Evolutionary conservation across 805 yeast genomes (phyloP), one percentile per base, ranked within the genome.

Genomic region (Candida methanosorbosa): DNA sequence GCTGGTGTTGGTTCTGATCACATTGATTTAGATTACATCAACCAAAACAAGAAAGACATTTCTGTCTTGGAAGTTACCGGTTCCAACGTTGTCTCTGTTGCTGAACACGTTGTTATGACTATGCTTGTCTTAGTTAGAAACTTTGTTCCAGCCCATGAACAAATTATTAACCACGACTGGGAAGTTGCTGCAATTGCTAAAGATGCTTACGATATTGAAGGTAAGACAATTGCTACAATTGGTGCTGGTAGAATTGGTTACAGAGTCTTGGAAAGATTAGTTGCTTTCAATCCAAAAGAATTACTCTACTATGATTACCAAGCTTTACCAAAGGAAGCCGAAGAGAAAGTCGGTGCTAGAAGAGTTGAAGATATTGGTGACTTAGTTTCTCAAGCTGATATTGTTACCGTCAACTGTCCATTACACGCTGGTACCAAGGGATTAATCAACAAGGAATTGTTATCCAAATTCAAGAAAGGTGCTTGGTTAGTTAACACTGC

Each of bases 1-100:
- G 94, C 94, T 9, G 94, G 92, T 47, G 87, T 82, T 39, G 94
- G 94, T 11, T 78, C 86, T 16, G 92, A 82, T 54, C 92, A 82
- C 58, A 67, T 81, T 42, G 90, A 81, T 50, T 66, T 82, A 48
- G 69, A 69, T 45, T 81, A 81, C 46, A 63, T 63, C 47, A 54
- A 61, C 46, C 77, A 84, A 43, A 72, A 76, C 45, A 76, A 72
- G 43, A 63, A 64, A 39, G 70, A 73, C 41, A 72, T 82, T 49
- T 68, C 81, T 14, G 92, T 82, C 15, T 64, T 76, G 33, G 92
- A 82, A 60, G 92, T 82, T 36, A 82, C 94, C 19, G 90, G 92
- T 6, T 79, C 87, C 35, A 82, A 82, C 54, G 87, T 81, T 32
- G 71, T 69, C 17, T 78, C 87, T 13, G 92, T 82, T 31, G 90